These are phyloP conservation scores for Blastosporella zonata DNA, from an alignment of 1,284 basidiomycete genomes.

Conservation along the genomic window DNA sequence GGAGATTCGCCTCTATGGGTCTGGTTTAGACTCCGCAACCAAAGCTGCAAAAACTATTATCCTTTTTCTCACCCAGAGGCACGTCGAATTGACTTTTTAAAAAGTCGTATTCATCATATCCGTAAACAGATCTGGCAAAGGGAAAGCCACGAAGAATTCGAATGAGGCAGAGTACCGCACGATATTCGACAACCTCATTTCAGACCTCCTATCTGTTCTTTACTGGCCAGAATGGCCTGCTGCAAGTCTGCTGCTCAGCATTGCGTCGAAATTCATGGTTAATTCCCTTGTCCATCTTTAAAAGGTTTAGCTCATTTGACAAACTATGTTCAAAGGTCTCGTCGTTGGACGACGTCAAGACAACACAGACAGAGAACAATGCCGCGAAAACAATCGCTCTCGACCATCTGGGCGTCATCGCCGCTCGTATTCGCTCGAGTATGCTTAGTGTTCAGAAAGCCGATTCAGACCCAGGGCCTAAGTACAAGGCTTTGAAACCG, in stretches of 20 bases:
- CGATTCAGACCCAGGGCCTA: constrained; percentile 25
- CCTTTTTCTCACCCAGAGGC: constrained; percentile 81
- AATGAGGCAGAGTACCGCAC: constrained; percentile 89
- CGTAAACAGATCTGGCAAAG: constrained; percentile 64
- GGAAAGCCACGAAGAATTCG: constrained; percentile 81
- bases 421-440: constrained; percentile 71
- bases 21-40: constrained; percentile 74
- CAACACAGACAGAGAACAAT: constrained; percentile 63
- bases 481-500: constrained; percentile 42
- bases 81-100: not conserved
- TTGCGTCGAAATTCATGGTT: constrained; percentile 83
- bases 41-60: constrained; percentile 84
- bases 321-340: constrained; percentile 47
- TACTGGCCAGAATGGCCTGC: constrained; percentile 98
- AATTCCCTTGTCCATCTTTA: not conserved
- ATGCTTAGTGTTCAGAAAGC: constrained; percentile 48
- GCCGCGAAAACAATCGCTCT: constrained; percentile 85
- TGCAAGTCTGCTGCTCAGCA: constrained; percentile 75
- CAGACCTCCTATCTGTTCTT: constrained; percentile 85
- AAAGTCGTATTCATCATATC: not conserved
- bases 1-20: constrained; percentile 66
- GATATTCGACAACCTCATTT: constrained; percentile 88
- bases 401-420: constrained; percentile 92
- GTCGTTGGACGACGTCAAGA: constrained; percentile 80
- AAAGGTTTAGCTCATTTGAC: not conserved